phyloP scores from a whole-genome alignment of 1,284 basidiomycete species.

The Chondrostereum purpureum region DNA sequence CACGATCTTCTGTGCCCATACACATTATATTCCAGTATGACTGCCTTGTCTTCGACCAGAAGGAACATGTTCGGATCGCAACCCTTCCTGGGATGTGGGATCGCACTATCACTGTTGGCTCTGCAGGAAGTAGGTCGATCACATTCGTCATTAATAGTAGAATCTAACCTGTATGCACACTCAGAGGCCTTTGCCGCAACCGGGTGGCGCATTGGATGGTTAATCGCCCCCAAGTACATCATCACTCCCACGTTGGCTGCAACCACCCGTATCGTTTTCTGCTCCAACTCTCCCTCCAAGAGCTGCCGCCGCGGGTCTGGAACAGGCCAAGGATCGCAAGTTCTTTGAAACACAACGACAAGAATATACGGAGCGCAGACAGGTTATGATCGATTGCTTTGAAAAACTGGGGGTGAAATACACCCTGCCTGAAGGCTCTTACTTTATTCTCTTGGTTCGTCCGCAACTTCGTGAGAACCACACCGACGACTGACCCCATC shows the following conservation, averaged over 20 bases:
- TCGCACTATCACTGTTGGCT: constrained; percentile 48
- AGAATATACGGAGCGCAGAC: constrained; percentile 81
- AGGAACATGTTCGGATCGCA: constrained; percentile 89
- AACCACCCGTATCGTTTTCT: constrained; percentile 92
- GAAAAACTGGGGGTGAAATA: constrained; percentile 86
- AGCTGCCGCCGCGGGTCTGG: constrained; percentile 83
- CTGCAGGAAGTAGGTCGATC: constrained; percentile 39
- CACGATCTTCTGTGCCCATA: neutral
- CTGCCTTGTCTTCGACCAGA: constrained; percentile 83
- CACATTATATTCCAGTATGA: constrained; percentile 76
- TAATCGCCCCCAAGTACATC: constrained; percentile 82
- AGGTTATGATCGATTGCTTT: constrained; percentile 70
- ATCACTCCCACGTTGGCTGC: constrained; percentile 86
- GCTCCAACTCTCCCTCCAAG: constrained; percentile 93
- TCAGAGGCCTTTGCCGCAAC: constrained; percentile 95
- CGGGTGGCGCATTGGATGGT: constrained; percentile 97
- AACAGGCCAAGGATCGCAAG: constrained; percentile 61
- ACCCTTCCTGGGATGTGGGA: constrained; percentile 98
- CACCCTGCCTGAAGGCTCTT: constrained; percentile 81
- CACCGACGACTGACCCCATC: too few relatives aligned
- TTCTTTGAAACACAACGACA: constrained; percentile 79
- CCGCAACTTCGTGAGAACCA: neutral
- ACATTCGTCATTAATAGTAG: neutral
- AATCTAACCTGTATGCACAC: constrained; percentile 8
- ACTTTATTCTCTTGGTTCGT: constrained; percentile 82